Evolutionary conservation across 2,329 filamentous ascomycete species (phyloP).

Genomic region (Tolypocladium ophioglossoides): DNA sequence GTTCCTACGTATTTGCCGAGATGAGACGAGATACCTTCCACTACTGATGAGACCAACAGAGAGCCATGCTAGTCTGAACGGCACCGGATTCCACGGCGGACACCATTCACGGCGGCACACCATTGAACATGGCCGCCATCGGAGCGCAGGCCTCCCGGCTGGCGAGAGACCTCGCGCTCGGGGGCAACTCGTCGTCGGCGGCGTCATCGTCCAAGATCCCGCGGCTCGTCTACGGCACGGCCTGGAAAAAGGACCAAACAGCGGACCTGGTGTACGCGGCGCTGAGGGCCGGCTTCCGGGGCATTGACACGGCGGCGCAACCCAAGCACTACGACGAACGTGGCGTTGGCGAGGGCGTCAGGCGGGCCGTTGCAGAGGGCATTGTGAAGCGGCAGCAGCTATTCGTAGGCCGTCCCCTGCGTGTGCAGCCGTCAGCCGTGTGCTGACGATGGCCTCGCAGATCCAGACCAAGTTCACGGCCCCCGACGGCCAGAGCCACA

Average conservation of each 20-base stretch:
- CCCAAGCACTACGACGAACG: slow-evolving; percentile 69
- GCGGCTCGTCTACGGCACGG: slow-evolving; percentile 64
- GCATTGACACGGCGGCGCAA: slow-evolving; percentile 68
- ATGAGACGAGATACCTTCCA: background rate
- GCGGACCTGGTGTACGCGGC: slow-evolving; percentile 58
- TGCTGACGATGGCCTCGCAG: slow-evolving; percentile 21
- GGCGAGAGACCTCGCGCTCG: slow-evolving; percentile 21
- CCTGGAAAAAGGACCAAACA: slow-evolving; percentile 71
- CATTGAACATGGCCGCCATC: slow-evolving; percentile 10
- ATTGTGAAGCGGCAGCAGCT: slow-evolving; percentile 46
- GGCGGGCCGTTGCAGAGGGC: slow-evolving; percentile 47
- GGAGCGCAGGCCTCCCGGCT: slow-evolving; percentile 18
- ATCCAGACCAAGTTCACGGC: slow-evolving; percentile 80
- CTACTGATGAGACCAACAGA: background rate
- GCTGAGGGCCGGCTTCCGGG: slow-evolving; percentile 58
- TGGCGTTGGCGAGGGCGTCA: slow-evolving; percentile 57
- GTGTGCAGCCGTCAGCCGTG: background rate
- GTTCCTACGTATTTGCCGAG: background rate
- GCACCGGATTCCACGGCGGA: no score
- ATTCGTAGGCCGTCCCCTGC: slow-evolving; percentile 37
- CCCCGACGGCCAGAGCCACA: slow-evolving; percentile 47
- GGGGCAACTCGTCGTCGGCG: slow-evolving; percentile 14
- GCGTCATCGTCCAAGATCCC: slow-evolving; percentile 28
- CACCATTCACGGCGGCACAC: no score
- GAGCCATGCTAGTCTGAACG: no score